Percentiles rank a stretch among this genome's conserved stretches.
phyloP scores from a whole-genome alignment of 768 basidiomycete genomes.

The Suillus americanus region DNA sequence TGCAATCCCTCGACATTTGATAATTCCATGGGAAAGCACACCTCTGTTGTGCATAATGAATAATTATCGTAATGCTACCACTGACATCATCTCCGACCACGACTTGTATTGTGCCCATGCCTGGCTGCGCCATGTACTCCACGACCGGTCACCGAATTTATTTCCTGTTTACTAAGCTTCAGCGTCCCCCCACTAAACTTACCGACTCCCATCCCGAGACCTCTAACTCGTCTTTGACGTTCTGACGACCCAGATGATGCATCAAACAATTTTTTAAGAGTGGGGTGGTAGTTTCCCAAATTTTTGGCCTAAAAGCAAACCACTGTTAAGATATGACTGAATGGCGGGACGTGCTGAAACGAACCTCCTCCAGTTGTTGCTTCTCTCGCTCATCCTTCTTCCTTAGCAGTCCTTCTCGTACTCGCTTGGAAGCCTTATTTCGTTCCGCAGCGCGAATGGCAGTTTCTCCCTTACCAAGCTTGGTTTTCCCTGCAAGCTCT shows the following conservation, averaged over 20 bases:
- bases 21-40: background rate
- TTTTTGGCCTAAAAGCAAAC: constrained; percentile 64
- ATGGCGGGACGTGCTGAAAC: background rate
- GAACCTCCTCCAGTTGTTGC: constrained; percentile 68
- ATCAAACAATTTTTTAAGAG: constrained; percentile 67
- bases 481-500: constrained; percentile 66
- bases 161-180: constrained; percentile 61
- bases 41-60: background rate
- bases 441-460: constrained; percentile 59
- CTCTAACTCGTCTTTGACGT: constrained; percentile 55
- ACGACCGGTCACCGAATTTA: constrained; percentile 38
- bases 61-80: background rate
- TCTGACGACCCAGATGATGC: constrained; percentile 24
- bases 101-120: background rate
- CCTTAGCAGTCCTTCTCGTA: constrained; percentile 65
- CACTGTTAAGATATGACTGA: constrained; percentile 8
- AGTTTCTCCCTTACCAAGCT: constrained; percentile 74
- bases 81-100: constrained; percentile 11
- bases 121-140: constrained; percentile 2
- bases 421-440: constrained; percentile 67
- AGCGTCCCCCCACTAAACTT: constrained; percentile 70
- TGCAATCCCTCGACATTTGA: constrained; percentile 26
- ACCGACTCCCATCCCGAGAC: constrained; percentile 78
- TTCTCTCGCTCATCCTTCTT: constrained; percentile 60
- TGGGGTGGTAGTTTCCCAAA: constrained; percentile 82